Conservation (phyloP, 768 basidiomycete genomes). For the Scleroderma bovista region DNA sequence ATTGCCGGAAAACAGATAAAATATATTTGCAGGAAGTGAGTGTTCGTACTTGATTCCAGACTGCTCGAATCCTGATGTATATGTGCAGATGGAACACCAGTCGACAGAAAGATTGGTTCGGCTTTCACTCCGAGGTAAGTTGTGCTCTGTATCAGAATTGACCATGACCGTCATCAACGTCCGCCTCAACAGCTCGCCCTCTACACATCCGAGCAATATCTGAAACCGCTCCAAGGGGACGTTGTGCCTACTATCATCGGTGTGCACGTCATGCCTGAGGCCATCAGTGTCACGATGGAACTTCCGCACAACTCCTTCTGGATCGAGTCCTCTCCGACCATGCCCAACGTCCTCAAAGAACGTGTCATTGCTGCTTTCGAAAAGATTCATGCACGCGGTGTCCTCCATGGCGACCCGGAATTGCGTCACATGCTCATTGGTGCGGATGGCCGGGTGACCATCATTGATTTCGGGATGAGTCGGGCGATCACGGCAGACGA, state of each 20-base stretch:
- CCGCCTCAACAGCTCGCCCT: constrained; percentile 41
- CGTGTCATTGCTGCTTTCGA: constrained; percentile 46
- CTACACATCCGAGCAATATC: constrained; percentile 41
- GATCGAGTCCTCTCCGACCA: constrained; percentile 53
- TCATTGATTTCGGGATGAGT: constrained; percentile 51
- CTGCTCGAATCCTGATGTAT: constrained; percentile 2
- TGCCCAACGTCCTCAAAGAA: constrained; percentile 52
- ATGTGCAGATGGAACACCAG: constrained; percentile 27
- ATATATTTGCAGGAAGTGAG: constrained; percentile 36
- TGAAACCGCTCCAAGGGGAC: constrained; percentile 46
- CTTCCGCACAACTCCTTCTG: constrained; percentile 55
- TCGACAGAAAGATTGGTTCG: constrained; percentile 31
- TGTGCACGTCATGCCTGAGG: constrained; percentile 35
- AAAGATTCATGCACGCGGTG: constrained; percentile 41
- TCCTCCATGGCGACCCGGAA: constrained; percentile 44
- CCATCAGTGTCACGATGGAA: constrained; percentile 43
- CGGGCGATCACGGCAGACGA: constrained; percentile 25
- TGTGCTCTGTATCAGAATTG: constrained; percentile 10
- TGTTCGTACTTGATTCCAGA: not conserved
- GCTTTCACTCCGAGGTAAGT: constrained; percentile 37
- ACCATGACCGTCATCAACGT: not conserved
- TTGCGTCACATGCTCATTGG: constrained; percentile 51
- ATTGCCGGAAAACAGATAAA: constrained; percentile 23
- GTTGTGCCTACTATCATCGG: constrained; percentile 51
- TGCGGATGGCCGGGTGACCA: constrained; percentile 45